Evolutionary conservation across 2,329 filamentous ascomycete genomes (phyloP).

Genomic region (Xylaria sp.): DNA sequence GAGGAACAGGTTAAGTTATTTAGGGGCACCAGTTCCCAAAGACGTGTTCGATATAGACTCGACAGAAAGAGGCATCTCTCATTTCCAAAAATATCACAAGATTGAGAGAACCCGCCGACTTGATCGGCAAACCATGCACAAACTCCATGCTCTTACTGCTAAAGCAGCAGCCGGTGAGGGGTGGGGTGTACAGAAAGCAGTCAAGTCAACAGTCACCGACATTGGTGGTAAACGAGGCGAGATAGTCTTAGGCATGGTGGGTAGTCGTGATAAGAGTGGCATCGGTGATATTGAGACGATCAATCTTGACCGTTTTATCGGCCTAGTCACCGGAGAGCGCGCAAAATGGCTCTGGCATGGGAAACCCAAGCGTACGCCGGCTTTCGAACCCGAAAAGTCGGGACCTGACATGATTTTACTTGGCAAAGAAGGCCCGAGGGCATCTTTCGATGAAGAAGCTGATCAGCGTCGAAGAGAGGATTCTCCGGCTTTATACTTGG

Average conservation of each 20-base stretch:
- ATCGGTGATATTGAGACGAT: conserved; percentile 93
- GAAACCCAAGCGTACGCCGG: conserved; percentile 76
- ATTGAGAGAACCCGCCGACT: conserved; percentile 80
- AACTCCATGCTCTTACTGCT: conserved; percentile 83
- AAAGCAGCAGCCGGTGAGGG: conserved; percentile 90
- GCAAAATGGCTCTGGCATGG: conserved; percentile 96
- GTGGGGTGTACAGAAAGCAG: conserved; percentile 91
- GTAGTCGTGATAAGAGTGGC: conserved; percentile 84
- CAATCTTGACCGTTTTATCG: conserved; percentile 85
- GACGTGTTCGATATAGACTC: conserved; percentile 88
- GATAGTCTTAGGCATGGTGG: conserved; percentile 95
- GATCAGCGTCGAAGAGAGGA: conserved; percentile 61
- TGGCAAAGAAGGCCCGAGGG: conserved; percentile 66
- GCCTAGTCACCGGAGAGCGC: conserved; percentile 81
- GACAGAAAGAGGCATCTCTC: conserved; percentile 84
- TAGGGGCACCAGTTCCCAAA: conserved; percentile 84
- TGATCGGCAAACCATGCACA: conserved; percentile 84
- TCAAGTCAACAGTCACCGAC: conserved; percentile 95
- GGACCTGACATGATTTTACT: conserved; percentile 62
- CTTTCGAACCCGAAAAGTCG: conserved; percentile 60
- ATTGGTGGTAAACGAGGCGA: conserved; percentile 94
- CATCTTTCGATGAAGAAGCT: conserved; percentile 64
- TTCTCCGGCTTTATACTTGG: conserved; percentile 56
- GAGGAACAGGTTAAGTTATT: conserved; percentile 86
- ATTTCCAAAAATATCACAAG: conserved; percentile 91